Base-by-base conservation (phyloP, 2,329 filamentous ascomycete genomes). In the Ascosphaera apis region DNA sequence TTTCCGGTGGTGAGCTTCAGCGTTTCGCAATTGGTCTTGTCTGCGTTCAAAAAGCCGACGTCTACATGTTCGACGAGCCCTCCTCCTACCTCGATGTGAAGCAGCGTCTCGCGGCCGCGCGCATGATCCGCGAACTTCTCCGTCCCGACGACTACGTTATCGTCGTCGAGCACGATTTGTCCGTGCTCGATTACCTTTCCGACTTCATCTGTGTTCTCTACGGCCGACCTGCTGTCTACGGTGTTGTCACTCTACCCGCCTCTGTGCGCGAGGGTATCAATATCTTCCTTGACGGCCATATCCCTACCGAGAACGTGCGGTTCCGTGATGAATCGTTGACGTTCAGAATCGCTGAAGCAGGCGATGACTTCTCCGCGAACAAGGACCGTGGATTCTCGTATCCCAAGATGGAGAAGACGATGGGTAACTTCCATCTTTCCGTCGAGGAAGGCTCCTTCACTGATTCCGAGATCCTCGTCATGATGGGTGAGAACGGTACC, bases 1-100 rank as follows among this genome's bases (percentile, higher is more conserved):
- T 98, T 15, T 98, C 88, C 44, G 91, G 88, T 69, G 88, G 88
- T 67, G 91, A 98, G 60, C 69, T 98, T 52, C 88, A 98, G 60
- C 78, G 88, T 59, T 98, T 98, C 50, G 88, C 88, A 48, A 93
- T 98, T 47, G 88, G 80, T 50, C 80, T 86, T 36, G 83, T 92
- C 43, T 92, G 84, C 50, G 84, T 95, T 15, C 86, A 95, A 56
- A 74, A 91, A 50, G 86, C 86, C 46, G 88, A 98, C 55, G 82
- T 91, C 62, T 98, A 98, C 67, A 95, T 98, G 88, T 98, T 98
- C 51, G 88, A 98, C 58, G 88, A 98, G 64, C 91, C 91, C 13
- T 95, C 86, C 30, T 98, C 88, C 27, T 98, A 93, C 59, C 71
- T 98, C 39, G 91, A 98, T 77, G 88, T 98, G 53, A 95, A 95